Base-by-base conservation (phyloP, 352 stramenopile species). In the Phytophthora fragariae region DNA sequence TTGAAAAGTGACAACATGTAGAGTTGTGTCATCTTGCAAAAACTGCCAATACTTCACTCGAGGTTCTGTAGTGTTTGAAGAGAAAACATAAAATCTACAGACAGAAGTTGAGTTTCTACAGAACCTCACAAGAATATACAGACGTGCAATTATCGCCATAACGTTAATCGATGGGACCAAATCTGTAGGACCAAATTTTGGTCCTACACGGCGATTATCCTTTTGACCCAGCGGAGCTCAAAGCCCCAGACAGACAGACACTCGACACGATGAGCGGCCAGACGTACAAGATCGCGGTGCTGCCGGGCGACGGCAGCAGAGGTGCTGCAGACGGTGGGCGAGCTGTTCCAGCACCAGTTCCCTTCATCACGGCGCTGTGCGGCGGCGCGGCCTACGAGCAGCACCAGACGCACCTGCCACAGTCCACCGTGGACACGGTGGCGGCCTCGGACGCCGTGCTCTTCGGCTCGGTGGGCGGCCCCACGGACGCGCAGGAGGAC, bases 271-370 rank as follows among this genome's bases (percentile, higher is more conserved):
- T 84, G 77, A 86, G 75, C 77, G 65, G 67, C 47, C 81, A 80
- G 64, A 84, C 76, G 19, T 81, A 91, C 79, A 92, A 93, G 75
- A 97, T 99, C 67, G 98, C 98, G 11, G 86, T 99, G 62, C 90
- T 99, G 24, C 90, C 97, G 0, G 98, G 98, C 64, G 98, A 99
- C 85, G 98, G 98, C 64, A 99, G 99, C 79, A 98, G 98, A 90
- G 12, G 97, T 98, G 35, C 83, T 99, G 11, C 65, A 87, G 61
- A 90, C 94, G 4, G 77, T 98, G 8, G 91, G 83, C 27, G 79
- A 77, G 62, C 85, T 97, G 57, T 96, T 80, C 66, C 80, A 89
- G 55, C 98, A 99, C 72, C 73, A 97, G 69, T 97, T 99, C 49
- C 97, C 44, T 98, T 99, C 68, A 90, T 92, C 58, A 86, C 98